Evolutionary conservation across 2,329 filamentous ascomycete species (phyloP).

Genomic region (Mycosphaerella arachidis): DNA sequence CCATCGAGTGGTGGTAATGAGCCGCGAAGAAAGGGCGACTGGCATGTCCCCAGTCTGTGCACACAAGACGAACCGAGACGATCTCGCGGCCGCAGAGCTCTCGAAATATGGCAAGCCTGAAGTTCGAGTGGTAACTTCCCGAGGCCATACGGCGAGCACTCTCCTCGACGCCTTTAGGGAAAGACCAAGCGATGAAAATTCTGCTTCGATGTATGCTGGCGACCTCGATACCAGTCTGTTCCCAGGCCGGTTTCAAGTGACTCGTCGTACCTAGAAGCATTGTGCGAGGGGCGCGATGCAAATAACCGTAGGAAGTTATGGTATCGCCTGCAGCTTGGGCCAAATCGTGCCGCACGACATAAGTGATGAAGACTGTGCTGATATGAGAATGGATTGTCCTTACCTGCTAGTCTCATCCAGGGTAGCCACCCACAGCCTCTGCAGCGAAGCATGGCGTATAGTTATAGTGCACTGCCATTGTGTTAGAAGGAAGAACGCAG

Average conservation of each 20-base stretch:
- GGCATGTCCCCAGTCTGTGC: conserved; percentile 1
- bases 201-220: background rate
- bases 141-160: background rate
- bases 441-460: background rate
- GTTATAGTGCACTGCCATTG: background rate
- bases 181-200: background rate
- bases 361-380: background rate
- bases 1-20: background rate
- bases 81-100: background rate
- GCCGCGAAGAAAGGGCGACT: conserved; percentile 1
- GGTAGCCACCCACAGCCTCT: background rate
- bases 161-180: background rate
- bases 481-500: background rate
- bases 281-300: background rate
- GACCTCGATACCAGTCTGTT: background rate
- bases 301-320: background rate
- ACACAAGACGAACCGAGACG: background rate
- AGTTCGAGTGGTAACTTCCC: background rate
- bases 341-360: background rate
- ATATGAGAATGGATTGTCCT: background rate
- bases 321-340: background rate
- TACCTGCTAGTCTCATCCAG: background rate
- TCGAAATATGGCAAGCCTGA: background rate
- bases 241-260: background rate
- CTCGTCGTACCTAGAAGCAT: background rate